These are phyloP conservation scores for Macrolepiota albuminosa DNA, from an alignment of 768 basidiomycete species.

Conservation along the genomic window DNA sequence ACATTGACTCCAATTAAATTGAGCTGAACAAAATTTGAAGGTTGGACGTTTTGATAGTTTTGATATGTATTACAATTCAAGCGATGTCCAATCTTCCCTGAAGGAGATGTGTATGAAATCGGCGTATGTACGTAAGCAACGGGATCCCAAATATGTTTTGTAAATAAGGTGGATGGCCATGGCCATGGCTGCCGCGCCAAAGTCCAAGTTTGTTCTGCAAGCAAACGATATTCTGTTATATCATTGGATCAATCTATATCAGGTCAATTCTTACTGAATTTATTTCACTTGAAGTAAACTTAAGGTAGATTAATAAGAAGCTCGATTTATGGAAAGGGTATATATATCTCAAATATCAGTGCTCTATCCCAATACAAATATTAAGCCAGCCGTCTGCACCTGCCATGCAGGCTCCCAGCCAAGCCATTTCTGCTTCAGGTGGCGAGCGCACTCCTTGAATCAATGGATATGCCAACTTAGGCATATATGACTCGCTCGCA, in stretches of 20 bases:
- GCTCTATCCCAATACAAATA: constrained; percentile 66
- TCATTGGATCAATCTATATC: not conserved
- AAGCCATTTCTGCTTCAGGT: constrained; percentile 84
- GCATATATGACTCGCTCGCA: constrained; percentile 27
- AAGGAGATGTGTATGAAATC: no score
- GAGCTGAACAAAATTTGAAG: not conserved
- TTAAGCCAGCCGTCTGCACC: constrained; percentile 97
- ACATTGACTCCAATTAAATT: not conserved
- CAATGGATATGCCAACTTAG: constrained; percentile 68
- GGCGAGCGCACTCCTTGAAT: constrained; percentile 85
- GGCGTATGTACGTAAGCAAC: no score
- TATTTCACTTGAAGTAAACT: not conserved
- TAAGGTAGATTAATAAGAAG: not conserved
- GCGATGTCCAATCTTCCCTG: no score
- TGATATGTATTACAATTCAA: no score
- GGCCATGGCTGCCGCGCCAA: not conserved
- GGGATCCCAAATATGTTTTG: not conserved
- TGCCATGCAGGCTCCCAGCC: constrained; percentile 88
- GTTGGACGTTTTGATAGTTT: not conserved
- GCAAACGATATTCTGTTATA: not conserved
- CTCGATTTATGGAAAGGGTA: constrained; percentile 2
- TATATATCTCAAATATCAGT: not conserved
- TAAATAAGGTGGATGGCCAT: not conserved
- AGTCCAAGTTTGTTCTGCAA: not conserved
- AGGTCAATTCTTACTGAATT: not conserved